Conservation (phyloP, 2,329 filamentous ascomycete species). For the Arthrobotrys iridis region DNA sequence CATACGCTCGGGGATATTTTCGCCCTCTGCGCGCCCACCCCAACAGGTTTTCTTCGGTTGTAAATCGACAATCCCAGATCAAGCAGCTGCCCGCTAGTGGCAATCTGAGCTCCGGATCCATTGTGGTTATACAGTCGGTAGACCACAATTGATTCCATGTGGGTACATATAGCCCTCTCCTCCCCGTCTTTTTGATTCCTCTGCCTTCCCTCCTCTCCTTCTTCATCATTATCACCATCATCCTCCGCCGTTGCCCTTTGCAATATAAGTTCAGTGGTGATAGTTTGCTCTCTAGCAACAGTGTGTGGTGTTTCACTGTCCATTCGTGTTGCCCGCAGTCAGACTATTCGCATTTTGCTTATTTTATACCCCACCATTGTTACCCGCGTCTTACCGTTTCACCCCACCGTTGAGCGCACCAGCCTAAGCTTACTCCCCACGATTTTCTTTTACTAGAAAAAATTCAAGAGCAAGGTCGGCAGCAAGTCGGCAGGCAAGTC, state of each 20-base stretch:
- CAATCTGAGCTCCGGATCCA: constrained; percentile 36
- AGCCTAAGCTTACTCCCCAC: constrained; percentile 26
- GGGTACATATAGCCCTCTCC: constrained; percentile 53
- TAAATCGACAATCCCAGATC: constrained; percentile 15
- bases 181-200: constrained; percentile 21
- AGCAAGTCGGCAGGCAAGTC: constrained; percentile 46
- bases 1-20: constrained; percentile 48
- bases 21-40: constrained; percentile 18
- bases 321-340: constrained; percentile 38
- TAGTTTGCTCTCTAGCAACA: not conserved
- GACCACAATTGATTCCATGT: constrained; percentile 54
- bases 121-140: constrained; percentile 49
- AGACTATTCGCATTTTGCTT: not conserved
- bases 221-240: constrained; percentile 1
- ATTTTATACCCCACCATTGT: constrained; percentile 26
- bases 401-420: constrained; percentile 3
- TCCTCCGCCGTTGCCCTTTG: not conserved
- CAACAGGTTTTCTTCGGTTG: constrained; percentile 9
- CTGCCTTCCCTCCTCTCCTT: not conserved
- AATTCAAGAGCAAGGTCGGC: constrained; percentile 50
- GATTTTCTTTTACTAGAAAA: constrained; percentile 35
- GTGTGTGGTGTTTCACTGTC: not conserved
- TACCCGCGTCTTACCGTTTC: not conserved
- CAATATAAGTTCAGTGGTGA: constrained; percentile 6
- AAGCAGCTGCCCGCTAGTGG: constrained; percentile 30